Percentiles rank a stretch among this genome's conserved stretches.
These are phyloP conservation scores for Pichia manshurica DNA, from an alignment of 805 yeast genomes.

Conservation along the genomic window DNA sequence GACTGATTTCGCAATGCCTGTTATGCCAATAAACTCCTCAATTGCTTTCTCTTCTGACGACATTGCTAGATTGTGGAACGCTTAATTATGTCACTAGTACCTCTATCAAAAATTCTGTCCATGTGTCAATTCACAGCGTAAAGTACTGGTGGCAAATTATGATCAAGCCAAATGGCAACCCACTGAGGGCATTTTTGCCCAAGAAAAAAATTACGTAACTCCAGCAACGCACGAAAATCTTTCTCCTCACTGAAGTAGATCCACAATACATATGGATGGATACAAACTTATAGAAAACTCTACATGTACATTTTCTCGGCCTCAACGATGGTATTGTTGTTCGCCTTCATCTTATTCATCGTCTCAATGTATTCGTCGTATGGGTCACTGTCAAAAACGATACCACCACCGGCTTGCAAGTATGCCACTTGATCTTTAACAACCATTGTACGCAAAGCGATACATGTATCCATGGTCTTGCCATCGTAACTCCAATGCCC, in stretches of 20 bases:
- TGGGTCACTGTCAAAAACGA: conserved; percentile 91
- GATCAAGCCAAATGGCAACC: too few relatives aligned
- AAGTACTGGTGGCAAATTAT: too few relatives aligned
- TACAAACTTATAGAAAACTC: too few relatives aligned
- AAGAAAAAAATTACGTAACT: too few relatives aligned
- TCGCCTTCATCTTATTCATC: conserved; percentile 94
- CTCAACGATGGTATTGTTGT: conserved; percentile 81
- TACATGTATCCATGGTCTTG: conserved; percentile 94
- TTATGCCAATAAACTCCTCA: conserved; percentile 13
- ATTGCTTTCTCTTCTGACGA: conserved; percentile 6
- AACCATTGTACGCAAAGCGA: conserved; percentile 96
- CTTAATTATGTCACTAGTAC: background rate
- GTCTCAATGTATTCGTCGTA: conserved; percentile 94
- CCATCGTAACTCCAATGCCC: conserved; percentile 98
- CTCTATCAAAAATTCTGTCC: background rate
- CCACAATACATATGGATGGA: too few relatives aligned
- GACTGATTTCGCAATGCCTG: conserved; percentile 28
- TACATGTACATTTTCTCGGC: conserved; percentile 55
- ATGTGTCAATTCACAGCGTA: background rate
- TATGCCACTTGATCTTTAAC: conserved; percentile 86
- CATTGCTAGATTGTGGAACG: background rate
- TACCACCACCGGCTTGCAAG: conserved; percentile 98
- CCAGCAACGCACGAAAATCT: background rate
- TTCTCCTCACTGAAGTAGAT: too few relatives aligned
- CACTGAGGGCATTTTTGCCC: too few relatives aligned